Conservation (phyloP, 306 rosid species). For the Vigna mungo region DNA sequence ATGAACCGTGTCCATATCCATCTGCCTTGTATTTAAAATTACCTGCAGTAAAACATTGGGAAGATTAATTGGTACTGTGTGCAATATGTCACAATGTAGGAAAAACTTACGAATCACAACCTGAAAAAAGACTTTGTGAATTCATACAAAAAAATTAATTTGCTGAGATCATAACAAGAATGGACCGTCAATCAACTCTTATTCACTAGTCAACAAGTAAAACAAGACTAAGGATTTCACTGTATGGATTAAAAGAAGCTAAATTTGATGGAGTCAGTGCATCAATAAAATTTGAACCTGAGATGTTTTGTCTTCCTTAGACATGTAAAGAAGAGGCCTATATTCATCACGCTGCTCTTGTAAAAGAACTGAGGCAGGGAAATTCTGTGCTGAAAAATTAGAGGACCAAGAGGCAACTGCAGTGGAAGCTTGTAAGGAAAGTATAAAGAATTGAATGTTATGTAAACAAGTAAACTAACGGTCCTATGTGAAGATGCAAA, state of each 20-base stretch:
- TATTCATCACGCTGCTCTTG: slow-evolving; percentile 83
- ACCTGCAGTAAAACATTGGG: slow-evolving; percentile 54
- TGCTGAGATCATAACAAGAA: slow-evolving; percentile 11
- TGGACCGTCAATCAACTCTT: slow-evolving; percentile 17
- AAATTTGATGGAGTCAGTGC: background rate
- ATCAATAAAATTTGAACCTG: slow-evolving; percentile 61
- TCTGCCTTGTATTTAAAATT: slow-evolving; percentile 57
- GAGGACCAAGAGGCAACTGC: slow-evolving; percentile 57
- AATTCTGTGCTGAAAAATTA: slow-evolving; percentile 59
- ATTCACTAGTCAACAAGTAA: slow-evolving; percentile 18
- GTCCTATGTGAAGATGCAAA: too few species aligned
- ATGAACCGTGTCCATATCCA: slow-evolving; percentile 53
- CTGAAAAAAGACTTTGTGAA: slow-evolving; percentile 17
- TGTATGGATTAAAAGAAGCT: slow-evolving; percentile 28
- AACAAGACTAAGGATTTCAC: slow-evolving; percentile 10
- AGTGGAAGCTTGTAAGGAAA: slow-evolving; percentile 55
- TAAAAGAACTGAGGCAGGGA: slow-evolving; percentile 73
- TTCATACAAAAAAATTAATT: slow-evolving; percentile 15
- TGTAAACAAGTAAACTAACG: too few species aligned
- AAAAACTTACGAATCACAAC: slow-evolving; percentile 6
- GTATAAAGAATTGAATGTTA: too few species aligned
- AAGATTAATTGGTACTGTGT: slow-evolving; percentile 22
- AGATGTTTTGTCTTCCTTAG: slow-evolving; percentile 66
- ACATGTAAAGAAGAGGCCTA: slow-evolving; percentile 61
- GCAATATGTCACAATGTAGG: slow-evolving; percentile 17